A percentile compares a stretch with the other conserved stretches of the same genome.
Evolutionary conservation across 2,329 filamentous ascomycete genomes (phyloP).

Genomic region (Hymenoscyphus infarciens): DNA sequence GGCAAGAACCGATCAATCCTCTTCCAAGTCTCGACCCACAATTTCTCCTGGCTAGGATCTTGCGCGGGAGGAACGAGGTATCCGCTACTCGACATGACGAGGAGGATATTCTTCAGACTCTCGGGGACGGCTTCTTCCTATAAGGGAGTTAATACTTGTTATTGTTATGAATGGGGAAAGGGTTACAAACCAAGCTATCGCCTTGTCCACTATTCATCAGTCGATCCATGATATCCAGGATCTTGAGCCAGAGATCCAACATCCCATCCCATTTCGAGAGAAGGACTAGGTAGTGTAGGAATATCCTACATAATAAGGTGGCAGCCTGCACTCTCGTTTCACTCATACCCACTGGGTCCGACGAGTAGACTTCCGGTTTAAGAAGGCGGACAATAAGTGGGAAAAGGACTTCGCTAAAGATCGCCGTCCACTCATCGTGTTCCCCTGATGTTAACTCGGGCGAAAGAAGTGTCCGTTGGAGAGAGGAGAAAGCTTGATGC

Average conservation of each 20-base stretch:
- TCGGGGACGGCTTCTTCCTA: slow-evolving; percentile 94
- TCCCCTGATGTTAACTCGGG: slow-evolving; percentile 79
- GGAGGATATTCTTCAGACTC: slow-evolving; percentile 89
- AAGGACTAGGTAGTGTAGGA: slow-evolving; percentile 85
- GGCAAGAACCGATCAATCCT: slow-evolving; percentile 63
- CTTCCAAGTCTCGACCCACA: slow-evolving; percentile 63
- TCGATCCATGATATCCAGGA: slow-evolving; percentile 91
- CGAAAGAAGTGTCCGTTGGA: slow-evolving; percentile 83
- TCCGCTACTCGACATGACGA: slow-evolving; percentile 90
- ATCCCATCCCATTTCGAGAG: slow-evolving; percentile 84
- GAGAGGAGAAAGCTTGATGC: slow-evolving; percentile 77
- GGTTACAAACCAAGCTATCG: slow-evolving; percentile 71
- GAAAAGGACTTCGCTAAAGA: slow-evolving; percentile 91
- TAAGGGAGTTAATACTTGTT: slow-evolving; percentile 15
- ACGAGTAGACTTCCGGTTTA: slow-evolving; percentile 91
- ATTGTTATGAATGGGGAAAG: not conserved
- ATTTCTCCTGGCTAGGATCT: slow-evolving; percentile 51
- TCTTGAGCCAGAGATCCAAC: slow-evolving; percentile 86
- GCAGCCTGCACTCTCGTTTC: slow-evolving; percentile 91
- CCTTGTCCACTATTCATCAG: slow-evolving; percentile 94
- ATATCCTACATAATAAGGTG: slow-evolving; percentile 90
- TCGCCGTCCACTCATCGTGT: slow-evolving; percentile 89
- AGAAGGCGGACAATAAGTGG: slow-evolving; percentile 82
- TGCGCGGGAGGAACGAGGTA: slow-evolving; percentile 70
- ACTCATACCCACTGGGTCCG: slow-evolving; percentile 88